Evolutionary conservation across 176 grass and related monocot genomes (phyloP).

Genomic region (Guadua angustifolia): DNA sequence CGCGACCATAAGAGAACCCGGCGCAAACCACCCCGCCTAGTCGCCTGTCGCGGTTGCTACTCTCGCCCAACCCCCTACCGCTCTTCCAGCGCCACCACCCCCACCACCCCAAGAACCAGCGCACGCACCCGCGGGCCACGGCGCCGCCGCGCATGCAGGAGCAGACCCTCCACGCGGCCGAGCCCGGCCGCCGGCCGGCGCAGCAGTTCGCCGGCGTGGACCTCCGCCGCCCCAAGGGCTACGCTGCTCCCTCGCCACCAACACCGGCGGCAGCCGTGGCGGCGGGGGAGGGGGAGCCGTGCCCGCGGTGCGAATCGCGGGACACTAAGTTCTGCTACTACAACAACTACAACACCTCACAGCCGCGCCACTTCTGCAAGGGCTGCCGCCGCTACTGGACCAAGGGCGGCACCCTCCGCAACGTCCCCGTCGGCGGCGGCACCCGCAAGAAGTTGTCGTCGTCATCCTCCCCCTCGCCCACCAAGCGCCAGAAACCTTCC

Average conservation of each 20-base stretch:
- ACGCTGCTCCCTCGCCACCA: neutral
- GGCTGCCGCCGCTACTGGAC: slow-evolving; percentile 91
- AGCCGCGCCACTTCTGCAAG: slow-evolving; percentile 92
- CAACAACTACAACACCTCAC: slow-evolving; percentile 87
- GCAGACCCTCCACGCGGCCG: neutral
- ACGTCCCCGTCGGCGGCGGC: slow-evolving; percentile 81
- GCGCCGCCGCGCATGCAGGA: slow-evolving; percentile 52
- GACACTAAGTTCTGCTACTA: slow-evolving; percentile 97
- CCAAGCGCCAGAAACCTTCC: slow-evolving; percentile 33
- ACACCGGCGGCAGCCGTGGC: neutral
- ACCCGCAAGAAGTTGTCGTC: slow-evolving; percentile 52
- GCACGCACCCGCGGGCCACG: slow-evolving; percentile 8
- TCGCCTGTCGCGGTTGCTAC: neutral
- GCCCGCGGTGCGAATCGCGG: slow-evolving; percentile 53
- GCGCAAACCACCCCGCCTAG: neutral
- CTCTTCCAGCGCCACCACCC: accelerated
- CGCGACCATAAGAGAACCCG: slow-evolving; percentile 45
- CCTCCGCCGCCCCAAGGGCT: slow-evolving; percentile 56
- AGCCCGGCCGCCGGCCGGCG: slow-evolving; percentile 25
- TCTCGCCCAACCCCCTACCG: neutral
- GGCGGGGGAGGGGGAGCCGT: slow-evolving; percentile 23
- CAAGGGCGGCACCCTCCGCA: slow-evolving; percentile 76
- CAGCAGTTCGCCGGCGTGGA: slow-evolving; percentile 48
- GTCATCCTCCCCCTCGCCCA: neutral
- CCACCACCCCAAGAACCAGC: neutral